A percentile compares a stretch with the other conserved stretches of the same genome.
phyloP scores from a whole-genome alignment of 2,329 filamentous ascomycete genomes.

The Botrytis porri region DNA sequence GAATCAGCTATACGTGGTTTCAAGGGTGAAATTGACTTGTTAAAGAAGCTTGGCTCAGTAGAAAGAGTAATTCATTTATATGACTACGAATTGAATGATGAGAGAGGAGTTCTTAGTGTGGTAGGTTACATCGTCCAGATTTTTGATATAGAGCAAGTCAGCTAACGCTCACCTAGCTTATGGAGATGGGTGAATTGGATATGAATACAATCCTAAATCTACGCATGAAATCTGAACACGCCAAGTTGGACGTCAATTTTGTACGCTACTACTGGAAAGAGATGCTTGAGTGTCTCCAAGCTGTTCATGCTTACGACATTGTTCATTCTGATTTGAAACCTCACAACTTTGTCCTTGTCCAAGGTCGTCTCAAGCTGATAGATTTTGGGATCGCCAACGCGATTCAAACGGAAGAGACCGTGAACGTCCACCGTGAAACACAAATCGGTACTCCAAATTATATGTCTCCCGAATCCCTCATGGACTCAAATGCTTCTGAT shows the following conservation, averaged over 20 bases:
- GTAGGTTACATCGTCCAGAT: conserved; percentile 46
- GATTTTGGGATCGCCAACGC: conserved; percentile 98
- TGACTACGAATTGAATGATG: conserved; percentile 90
- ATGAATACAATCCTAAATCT: conserved; percentile 80
- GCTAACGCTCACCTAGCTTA: conserved; percentile 56
- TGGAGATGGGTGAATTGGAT: conserved; percentile 96
- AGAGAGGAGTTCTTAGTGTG: conserved; percentile 83
- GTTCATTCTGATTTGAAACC: conserved; percentile 97
- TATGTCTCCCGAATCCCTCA: conserved; percentile 93
- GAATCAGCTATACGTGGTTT: conserved; percentile 79
- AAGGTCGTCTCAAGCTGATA: conserved; percentile 89
- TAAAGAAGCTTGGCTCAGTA: conserved; percentile 77
- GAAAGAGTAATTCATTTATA: conserved; percentile 87
- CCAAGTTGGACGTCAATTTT: conserved; percentile 81
- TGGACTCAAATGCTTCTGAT: conserved; percentile 70
- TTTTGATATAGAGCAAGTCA: neutral
- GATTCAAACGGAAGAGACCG: conserved; percentile 90
- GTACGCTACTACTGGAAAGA: conserved; percentile 99
- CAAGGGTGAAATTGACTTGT: conserved; percentile 91
- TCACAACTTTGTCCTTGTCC: conserved; percentile 91
- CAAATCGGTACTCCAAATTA: conserved; percentile 97
- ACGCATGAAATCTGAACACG: conserved; percentile 67
- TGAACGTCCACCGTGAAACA: conserved; percentile 94
- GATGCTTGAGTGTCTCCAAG: conserved; percentile 92
- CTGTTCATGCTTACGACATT: conserved; percentile 86